Conservation (phyloP, 768 basidiomycete genomes). For the Naganishia vishniacii region DNA sequence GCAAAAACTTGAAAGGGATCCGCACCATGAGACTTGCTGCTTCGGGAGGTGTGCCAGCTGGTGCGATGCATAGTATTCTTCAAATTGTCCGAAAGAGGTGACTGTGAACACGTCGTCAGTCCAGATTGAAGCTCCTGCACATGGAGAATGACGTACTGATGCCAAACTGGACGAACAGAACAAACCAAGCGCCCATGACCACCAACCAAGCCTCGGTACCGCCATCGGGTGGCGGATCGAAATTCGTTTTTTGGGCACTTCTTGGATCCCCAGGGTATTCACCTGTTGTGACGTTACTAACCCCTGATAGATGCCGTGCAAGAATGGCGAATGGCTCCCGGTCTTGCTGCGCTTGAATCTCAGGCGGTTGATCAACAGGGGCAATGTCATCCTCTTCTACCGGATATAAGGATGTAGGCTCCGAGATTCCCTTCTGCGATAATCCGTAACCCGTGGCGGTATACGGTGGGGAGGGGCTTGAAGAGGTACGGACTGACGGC, state of each 20-base stretch:
- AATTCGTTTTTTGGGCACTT: conserved; percentile 23
- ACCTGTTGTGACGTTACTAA: conserved; percentile 24
- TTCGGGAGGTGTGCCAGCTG: conserved; percentile 17
- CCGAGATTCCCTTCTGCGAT: background rate
- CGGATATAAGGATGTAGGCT: background rate
- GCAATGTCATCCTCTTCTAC: conserved; percentile 24
- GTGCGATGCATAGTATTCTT: conserved; percentile 34
- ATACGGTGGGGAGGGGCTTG: background rate
- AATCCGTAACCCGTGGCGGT: no score
- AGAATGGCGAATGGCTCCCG: conserved; percentile 26
- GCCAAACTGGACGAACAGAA: conserved; percentile 42
- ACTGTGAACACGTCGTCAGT: conserved; percentile 23
- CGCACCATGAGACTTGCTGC: conserved; percentile 35
- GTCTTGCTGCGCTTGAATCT: conserved; percentile 11
- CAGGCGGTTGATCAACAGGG: conserved; percentile 23
- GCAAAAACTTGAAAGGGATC: conserved; percentile 35
- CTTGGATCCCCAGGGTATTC: background rate
- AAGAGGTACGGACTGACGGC: background rate
- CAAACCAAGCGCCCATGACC: conserved; percentile 37
- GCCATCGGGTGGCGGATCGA: conserved; percentile 45
- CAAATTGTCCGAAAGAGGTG: conserved; percentile 42
- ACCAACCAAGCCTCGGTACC: conserved; percentile 44
- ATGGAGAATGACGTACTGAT: conserved; percentile 35
- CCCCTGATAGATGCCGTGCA: conserved; percentile 25
- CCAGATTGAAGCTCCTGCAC: background rate